phyloP scores from a whole-genome alignment of 371 early-diverging fungal species.

The Lichtheimia corymbifera region DNA sequence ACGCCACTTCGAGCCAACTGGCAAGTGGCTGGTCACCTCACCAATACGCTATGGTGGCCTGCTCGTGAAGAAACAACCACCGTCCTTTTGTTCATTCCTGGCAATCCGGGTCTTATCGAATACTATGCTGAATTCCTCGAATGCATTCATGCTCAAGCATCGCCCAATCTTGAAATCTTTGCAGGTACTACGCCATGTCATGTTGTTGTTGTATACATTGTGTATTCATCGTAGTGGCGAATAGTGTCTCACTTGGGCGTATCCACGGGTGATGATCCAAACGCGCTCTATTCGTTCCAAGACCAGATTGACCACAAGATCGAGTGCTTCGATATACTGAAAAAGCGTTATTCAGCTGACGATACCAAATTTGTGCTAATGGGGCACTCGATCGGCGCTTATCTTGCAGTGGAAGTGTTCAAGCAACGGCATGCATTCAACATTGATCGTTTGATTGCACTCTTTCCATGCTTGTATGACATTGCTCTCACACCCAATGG shows the following conservation, averaged over 20 bases:
- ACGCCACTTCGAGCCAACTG: conserved; percentile 49
- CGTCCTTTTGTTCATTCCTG: conserved; percentile 60
- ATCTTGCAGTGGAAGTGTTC: conserved; percentile 56
- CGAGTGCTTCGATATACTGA: conserved; percentile 58
- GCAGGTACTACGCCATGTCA: conserved; percentile 36
- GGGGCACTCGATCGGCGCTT: conserved; percentile 73
- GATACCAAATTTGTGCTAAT: conserved; percentile 61
- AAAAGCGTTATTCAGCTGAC: conserved; percentile 37
- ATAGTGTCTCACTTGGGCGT: conserved; percentile 64
- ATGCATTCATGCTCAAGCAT: conserved; percentile 34
- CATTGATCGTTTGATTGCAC: conserved; percentile 62
- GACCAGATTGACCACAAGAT: conserved; percentile 74
- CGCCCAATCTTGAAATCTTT: conserved; percentile 48
- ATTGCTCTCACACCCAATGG: conserved; percentile 82
- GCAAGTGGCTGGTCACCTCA: conserved; percentile 50
- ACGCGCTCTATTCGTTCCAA: conserved; percentile 42
- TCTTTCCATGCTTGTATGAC: conserved; percentile 80
- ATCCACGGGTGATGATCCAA: conserved; percentile 22
- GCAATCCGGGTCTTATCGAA: conserved; percentile 75
- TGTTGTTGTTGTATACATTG: no score
- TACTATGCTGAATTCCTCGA: conserved; percentile 70
- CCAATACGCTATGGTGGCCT: conserved; percentile 61
- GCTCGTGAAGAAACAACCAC: conserved; percentile 34
- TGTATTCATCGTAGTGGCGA: background rate
- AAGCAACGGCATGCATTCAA: conserved; percentile 57